Evolutionary conservation across 495 filamentous ascomycete species (phyloP), one percentile per base, ranked within the genome.

Genomic region (Talaromyces wortmannii): DNA sequence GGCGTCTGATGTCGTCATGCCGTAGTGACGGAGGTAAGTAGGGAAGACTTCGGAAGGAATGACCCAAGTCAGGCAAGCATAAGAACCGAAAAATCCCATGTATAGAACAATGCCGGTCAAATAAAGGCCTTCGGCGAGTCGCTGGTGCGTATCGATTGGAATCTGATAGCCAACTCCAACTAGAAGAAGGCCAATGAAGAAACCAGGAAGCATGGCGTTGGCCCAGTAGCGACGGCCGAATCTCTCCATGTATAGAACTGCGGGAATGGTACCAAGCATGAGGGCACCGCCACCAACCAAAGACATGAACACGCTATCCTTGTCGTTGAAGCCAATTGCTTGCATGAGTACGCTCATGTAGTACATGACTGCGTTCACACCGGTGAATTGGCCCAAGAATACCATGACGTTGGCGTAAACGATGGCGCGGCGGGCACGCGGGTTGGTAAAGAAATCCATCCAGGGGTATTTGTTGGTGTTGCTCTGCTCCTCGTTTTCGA

Each of bases 221-320:
- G 82, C 81, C 82, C 80, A 84, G 71, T 82, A 83, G 7, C 80
- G 77, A 17, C 81, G 78, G 32, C 81, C 82, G 57, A 79, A 83
- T 2, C 66, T 67, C 55, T 85, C 80, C 80, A 85, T 85, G 58
- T 78, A 77, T 56, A 83, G 58, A 46, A 83, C 79, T 5, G 81
- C 81, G 0, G 81, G 82, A 52, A 83, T 77, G 11, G 80, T 78
- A 29, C 80, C 80, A 29, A 85, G 59, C 6, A 83, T 64, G 2
- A 84, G 65, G 0, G 80, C 64, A n/a, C 78, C 81, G 45, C 83
- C 82, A 4, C 82, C 81, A 13, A 85, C 82, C 1, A 86, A 71
- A 5, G 79, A 82, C 82, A 84, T 84, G 68, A 82, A 83, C 29
- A 80, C 77, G 32, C 76, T 68, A 44, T 74, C 62, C 45, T 74